Evolutionary conservation across 495 filamentous ascomycete genomes (phyloP).

Genomic region (Talaromyces nanjingensis): DNA sequence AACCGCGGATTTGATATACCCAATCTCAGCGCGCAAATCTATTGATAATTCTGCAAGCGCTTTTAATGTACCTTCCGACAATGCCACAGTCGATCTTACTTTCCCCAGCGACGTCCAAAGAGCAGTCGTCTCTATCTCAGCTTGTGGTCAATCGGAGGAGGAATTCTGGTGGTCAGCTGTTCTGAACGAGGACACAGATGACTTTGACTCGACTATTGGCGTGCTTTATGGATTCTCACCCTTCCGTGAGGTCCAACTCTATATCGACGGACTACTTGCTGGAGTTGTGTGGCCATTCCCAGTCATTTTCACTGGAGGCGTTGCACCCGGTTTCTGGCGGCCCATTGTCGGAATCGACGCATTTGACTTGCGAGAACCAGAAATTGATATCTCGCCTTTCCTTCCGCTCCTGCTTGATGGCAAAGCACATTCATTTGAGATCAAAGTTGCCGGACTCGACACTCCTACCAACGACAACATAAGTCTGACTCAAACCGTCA

Average conservation of each 20-base stretch:
- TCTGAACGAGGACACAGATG: conserved; percentile 51
- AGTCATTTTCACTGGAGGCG: conserved; percentile 81
- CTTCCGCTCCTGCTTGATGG: conserved; percentile 63
- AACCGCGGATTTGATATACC: conserved; percentile 63
- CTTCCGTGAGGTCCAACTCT: conserved; percentile 76
- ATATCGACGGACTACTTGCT: conserved; percentile 68
- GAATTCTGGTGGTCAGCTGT: conserved; percentile 93
- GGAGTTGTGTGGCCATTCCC: conserved; percentile 84
- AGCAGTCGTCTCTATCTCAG: conserved; percentile 69
- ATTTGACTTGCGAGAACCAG: conserved; percentile 73
- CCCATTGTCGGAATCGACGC: conserved; percentile 81
- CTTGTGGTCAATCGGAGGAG: conserved; percentile 70
- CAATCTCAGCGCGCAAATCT: conserved; percentile 60
- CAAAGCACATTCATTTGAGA: conserved; percentile 59
- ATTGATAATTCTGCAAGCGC: conserved; percentile 50
- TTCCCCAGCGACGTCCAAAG: conserved; percentile 58
- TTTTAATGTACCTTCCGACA: conserved; percentile 62
- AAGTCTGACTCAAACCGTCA: conserved; percentile 52
- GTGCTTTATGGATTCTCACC: conserved; percentile 65
- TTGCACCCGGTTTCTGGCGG: conserved; percentile 74
- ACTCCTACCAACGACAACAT: conserved; percentile 31
- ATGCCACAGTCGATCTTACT: conserved; percentile 45
- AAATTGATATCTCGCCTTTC: conserved; percentile 80
- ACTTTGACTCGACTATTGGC: conserved; percentile 51
- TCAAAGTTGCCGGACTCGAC: conserved; percentile 60